Percentiles rank a stretch among this genome's conserved stretches.
phyloP scores from a whole-genome alignment of 768 basidiomycete genomes.

The Rhodosporidiobolus odoratus region DNA sequence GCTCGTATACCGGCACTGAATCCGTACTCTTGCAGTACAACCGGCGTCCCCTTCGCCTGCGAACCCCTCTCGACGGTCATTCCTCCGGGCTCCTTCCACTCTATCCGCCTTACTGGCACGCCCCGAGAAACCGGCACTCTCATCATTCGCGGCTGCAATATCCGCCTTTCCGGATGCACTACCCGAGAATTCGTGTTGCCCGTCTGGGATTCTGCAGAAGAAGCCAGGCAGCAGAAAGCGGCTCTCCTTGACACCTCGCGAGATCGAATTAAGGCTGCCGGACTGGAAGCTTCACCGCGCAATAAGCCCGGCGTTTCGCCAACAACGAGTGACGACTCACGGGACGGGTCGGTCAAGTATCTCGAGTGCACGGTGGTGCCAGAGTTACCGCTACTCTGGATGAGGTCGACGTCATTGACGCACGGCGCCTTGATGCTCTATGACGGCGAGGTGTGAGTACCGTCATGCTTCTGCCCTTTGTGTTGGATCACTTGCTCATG shows the following conservation, averaged over 20 bases:
- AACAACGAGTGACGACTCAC: neutral
- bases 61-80: conserved; percentile 61
- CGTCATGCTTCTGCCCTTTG: neutral
- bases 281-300: conserved; percentile 56
- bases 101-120: conserved; percentile 64
- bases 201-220: conserved; percentile 64
- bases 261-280: conserved; percentile 66
- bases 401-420: conserved; percentile 79
- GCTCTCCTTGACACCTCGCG: conserved; percentile 19
- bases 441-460: conserved; percentile 76
- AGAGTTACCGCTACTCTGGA: conserved; percentile 78
- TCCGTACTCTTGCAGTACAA: conserved; percentile 56
- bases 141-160: conserved; percentile 67
- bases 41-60: conserved; percentile 69
- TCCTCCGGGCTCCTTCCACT: conserved; percentile 68
- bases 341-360: conserved; percentile 48
- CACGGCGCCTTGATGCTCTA: conserved; percentile 94
- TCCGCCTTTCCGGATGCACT: conserved; percentile 68
- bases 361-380: conserved; percentile 77
- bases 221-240: conserved; percentile 43
- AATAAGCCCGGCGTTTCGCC: neutral
- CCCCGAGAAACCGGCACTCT: conserved; percentile 64
- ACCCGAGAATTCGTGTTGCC: conserved; percentile 71
- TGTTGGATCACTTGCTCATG: conserved; percentile 13
- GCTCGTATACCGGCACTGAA: neutral